Conservation (phyloP, 169 alveolate genomes). For the Plasmodium coatneyi region DNA sequence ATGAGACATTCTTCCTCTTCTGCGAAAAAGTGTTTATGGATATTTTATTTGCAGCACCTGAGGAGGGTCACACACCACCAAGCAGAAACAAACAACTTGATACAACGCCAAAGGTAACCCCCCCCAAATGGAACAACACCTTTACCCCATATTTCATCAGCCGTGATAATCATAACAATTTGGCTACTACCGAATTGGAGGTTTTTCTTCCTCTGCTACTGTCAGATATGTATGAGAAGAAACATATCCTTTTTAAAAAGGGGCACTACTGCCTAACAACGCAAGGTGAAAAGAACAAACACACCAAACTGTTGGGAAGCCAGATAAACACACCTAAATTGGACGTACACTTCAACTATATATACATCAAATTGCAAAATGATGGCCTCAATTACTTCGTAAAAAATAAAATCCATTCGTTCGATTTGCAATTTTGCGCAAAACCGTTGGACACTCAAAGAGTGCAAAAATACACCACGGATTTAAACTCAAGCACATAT, state of each 20-base stretch:
- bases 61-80: neutral
- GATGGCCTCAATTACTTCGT: slow-evolving; percentile 26
- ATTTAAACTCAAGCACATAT: neutral
- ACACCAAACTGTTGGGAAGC: neutral
- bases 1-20: slow-evolving; percentile 15
- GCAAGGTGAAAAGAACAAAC: neutral
- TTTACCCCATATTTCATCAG: neutral
- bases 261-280: neutral
- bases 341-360: neutral
- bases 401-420: slow-evolving; percentile 1
- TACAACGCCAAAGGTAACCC: neutral
- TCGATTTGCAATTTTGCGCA: neutral
- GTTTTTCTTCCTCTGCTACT: slow-evolving; percentile 14
- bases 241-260: neutral
- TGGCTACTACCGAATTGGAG: slow-evolving; percentile 5
- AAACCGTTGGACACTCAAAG: neutral
- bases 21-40: slow-evolving; percentile 10
- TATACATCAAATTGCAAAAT: neutral
- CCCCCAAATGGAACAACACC: neutral
- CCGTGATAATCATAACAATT: neutral
- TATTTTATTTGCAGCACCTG: neutral
- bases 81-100: neutral
- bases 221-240: slow-evolving; percentile 19
- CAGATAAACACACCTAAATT: neutral
- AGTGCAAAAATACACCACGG: neutral